Base-by-base conservation (phyloP, 805 yeast species). In the Starmerella floris region DNA sequence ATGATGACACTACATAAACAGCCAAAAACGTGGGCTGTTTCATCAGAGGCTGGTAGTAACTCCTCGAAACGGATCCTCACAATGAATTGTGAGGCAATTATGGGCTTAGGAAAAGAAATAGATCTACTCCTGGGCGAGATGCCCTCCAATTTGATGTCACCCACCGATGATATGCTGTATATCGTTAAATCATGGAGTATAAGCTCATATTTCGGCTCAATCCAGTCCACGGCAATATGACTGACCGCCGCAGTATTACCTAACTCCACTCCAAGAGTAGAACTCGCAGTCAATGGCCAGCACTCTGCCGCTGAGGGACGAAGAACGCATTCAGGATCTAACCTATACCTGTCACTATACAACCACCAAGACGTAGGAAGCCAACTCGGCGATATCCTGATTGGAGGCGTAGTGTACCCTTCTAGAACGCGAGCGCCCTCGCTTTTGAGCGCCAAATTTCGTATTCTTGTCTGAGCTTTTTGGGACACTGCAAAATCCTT, bases 231-330 rank as follows among this genome's bases (percentile, higher is more conserved):
- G n/a, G n/a, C n/a, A n/a, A n/a, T n/a, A n/a, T n/a, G n/a, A n/a
- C n/a, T n/a, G n/a, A n/a, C n/a, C n/a, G n/a, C n/a, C n/a, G n/a
- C n/a, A n/a, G n/a, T n/a, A n/a, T n/a, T n/a, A n/a, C n/a, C 47
- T 16, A 46, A 19, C 28, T 36, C 45, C 15, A 46, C 26, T 3
- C 40, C 50, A 2, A 46, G 23, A 3, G 41, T 35, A 1, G 45
- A 37, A 10, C 34, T 40, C 6, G 16, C 23, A 6, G 25, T 35
- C 1, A 46, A 13, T 4, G 47, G 47, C 50, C 50, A 46, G 38
- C 50, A 46, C 20, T 40, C 39, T 3, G 27, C 30, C 9, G 42
- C 22, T 6, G 25, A 23, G 13, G 45, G 32, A n/a, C 38, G 30
- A 3, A 43, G 23, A 28, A 39, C 21, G 20, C 46, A 43, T n/a